Conservation (phyloP, 169 alveolate species). For the Plasmodium knowlesi region DNA sequence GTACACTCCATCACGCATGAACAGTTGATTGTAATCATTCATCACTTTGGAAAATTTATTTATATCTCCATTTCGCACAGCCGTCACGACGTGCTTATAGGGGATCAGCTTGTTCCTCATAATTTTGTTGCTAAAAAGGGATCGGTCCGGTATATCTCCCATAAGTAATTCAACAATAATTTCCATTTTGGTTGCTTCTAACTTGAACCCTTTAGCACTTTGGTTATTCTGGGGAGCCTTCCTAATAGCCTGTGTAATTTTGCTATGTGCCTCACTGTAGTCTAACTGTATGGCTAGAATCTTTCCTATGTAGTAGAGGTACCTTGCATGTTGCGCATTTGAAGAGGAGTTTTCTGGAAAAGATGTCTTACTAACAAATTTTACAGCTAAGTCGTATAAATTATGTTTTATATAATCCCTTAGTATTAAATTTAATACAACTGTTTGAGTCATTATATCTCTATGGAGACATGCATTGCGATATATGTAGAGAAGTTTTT, state of each 20-base stretch:
- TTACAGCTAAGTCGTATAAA: slow-evolving; percentile 82
- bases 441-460: slow-evolving; percentile 92
- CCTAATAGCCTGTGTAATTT: slow-evolving; percentile 92
- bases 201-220: slow-evolving; percentile 92
- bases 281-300: slow-evolving; percentile 95
- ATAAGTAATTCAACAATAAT: slow-evolving; percentile 94
- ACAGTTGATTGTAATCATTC: slow-evolving; percentile 81
- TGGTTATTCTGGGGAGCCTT: slow-evolving; percentile 94
- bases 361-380: slow-evolving; percentile 79
- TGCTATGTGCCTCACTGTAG: slow-evolving; percentile 92
- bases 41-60: slow-evolving; percentile 89
- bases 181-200: slow-evolving; percentile 91
- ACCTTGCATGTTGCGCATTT: slow-evolving; percentile 94
- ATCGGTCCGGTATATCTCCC: slow-evolving; percentile 97
- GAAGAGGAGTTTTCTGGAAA: slow-evolving; percentile 93
- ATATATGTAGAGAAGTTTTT: slow-evolving; percentile 82
- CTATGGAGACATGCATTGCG: slow-evolving; percentile 90
- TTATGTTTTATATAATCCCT: slow-evolving; percentile 90
- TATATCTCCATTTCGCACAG: slow-evolving; percentile 95
- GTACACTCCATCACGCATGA: slow-evolving; percentile 91
- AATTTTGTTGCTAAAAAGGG: slow-evolving; percentile 89
- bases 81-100: slow-evolving; percentile 91
- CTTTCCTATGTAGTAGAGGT: slow-evolving; percentile 93
- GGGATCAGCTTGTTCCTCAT: slow-evolving; percentile 90
- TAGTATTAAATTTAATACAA: slow-evolving; percentile 90